These are phyloP conservation scores for Pyrenophora graminea DNA, from an alignment of 2,329 filamentous ascomycete genomes.

Conservation along the genomic window DNA sequence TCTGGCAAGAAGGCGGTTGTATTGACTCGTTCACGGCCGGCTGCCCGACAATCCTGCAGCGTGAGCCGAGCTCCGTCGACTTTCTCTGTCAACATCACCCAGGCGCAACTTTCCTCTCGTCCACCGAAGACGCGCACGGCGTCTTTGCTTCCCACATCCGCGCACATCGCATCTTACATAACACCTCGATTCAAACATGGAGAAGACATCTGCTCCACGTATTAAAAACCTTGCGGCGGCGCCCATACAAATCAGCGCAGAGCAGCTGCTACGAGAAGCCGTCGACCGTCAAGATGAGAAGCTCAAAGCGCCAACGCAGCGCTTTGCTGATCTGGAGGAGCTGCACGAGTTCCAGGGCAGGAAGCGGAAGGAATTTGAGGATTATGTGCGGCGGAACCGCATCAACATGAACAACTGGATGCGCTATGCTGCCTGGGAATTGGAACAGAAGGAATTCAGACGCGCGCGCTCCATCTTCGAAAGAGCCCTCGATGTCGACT, in stretches of 20 bases:
- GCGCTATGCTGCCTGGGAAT: conserved; percentile 95
- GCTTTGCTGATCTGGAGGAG: conserved; percentile 95
- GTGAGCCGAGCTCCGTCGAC: conserved; percentile 9
- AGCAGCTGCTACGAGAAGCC: conserved; percentile 95
- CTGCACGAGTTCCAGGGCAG: conserved; percentile 96
- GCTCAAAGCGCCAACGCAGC: conserved; percentile 87
- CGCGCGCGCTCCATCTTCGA: conserved; percentile 93
- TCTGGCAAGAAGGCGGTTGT: background rate
- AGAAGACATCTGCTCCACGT: conserved; percentile 82
- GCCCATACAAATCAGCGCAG: conserved; percentile 82
- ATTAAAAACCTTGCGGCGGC: conserved; percentile 99
- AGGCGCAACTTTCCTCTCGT: conserved; percentile 5
- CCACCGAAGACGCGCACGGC: conserved; percentile 3
- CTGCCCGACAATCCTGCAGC: conserved; percentile 4
- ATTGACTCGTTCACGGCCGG: background rate
- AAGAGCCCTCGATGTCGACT: conserved; percentile 87
- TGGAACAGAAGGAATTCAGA: conserved; percentile 96
- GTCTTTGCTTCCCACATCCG: background rate
- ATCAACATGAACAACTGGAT: conserved; percentile 99
- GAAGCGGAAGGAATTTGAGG: conserved; percentile 95
- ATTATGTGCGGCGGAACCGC: conserved; percentile 93
- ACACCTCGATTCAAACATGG: conserved; percentile 63
- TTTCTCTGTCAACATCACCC: conserved; percentile 7
- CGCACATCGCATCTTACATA: background rate
- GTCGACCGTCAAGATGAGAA: conserved; percentile 92